Conservation (phyloP, 2,329 filamentous ascomycete species). For the Exutisphaerella laricina region DNA sequence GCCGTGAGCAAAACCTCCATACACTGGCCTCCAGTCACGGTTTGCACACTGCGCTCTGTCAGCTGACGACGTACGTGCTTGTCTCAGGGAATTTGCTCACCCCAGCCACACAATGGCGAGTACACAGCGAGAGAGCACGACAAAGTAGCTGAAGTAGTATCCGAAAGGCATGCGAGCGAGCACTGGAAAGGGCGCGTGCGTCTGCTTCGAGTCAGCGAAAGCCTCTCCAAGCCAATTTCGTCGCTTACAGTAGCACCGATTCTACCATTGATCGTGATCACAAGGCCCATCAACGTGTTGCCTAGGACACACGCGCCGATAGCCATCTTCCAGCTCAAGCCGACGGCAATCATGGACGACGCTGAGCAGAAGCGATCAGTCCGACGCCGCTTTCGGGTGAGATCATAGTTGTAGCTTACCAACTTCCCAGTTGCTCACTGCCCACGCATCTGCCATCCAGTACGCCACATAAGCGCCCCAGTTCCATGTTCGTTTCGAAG, state of each 20-base stretch:
- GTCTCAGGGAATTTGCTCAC: too few species aligned
- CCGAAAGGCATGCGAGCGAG: slow-evolving; percentile 52
- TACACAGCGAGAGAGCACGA: slow-evolving; percentile 28
- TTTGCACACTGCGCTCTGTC: too few species aligned
- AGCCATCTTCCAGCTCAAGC: slow-evolving; percentile 52
- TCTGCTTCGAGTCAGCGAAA: too few species aligned
- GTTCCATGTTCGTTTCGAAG: slow-evolving; percentile 36
- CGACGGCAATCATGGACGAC: slow-evolving; percentile 46
- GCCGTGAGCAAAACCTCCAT: slow-evolving; percentile 33
- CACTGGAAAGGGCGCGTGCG: slow-evolving; percentile 53
- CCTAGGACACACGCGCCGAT: slow-evolving; percentile 35
- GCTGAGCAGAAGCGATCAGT: slow-evolving; percentile 31
- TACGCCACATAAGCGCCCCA: slow-evolving; percentile 34
- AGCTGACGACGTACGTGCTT: too few species aligned
- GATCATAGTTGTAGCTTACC: slow-evolving; percentile 20
- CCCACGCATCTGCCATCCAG: slow-evolving; percentile 40
- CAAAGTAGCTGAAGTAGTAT: slow-evolving; percentile 46
- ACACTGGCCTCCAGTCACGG: slow-evolving; percentile 24
- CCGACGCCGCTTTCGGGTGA: too few species aligned
- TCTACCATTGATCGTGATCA: slow-evolving; percentile 48
- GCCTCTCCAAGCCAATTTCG: too few species aligned
- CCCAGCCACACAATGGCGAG: slow-evolving; percentile 32
- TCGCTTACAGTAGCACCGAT: slow-evolving; percentile 47
- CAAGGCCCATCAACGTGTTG: slow-evolving; percentile 25
- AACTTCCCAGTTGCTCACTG: slow-evolving; percentile 37